Evolutionary conservation across 2,329 filamentous ascomycete genomes (phyloP).

Genomic region (Macrophomina phaseolina): DNA sequence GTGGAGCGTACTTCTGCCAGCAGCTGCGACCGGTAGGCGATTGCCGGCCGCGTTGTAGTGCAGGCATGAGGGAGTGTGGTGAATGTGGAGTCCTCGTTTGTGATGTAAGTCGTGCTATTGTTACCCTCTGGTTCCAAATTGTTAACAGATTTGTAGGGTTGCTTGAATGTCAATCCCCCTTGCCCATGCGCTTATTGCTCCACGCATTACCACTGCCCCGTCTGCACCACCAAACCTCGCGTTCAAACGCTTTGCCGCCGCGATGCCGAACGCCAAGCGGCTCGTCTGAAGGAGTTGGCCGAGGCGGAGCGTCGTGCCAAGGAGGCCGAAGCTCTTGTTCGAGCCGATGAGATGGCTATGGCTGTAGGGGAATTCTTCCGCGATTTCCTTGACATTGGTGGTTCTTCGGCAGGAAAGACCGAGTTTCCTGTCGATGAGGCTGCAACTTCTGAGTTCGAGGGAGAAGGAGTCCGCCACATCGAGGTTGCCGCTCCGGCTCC

Average conservation of each 20-base stretch:
- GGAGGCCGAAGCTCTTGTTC: conserved; percentile 19
- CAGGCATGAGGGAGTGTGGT: conserved; percentile 44
- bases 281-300: conserved; percentile 11
- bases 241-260: conserved; percentile 41
- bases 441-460: conserved; percentile 10
- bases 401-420: not conserved
- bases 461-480: conserved; percentile 5
- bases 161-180: conserved; percentile 36
- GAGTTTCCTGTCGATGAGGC: not conserved
- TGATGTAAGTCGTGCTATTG: conserved; percentile 42
- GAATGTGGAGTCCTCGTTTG: conserved; percentile 49
- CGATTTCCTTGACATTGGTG: conserved; percentile 6
- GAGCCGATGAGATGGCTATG: conserved; percentile 23
- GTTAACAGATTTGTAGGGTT: conserved; percentile 35
- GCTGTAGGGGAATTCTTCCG: conserved; percentile 24
- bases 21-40: conserved; percentile 47
- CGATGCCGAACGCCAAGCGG: conserved; percentile 21
- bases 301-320: conserved; percentile 9
- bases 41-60: conserved; percentile 43
- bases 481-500: conserved; percentile 15
- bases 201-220: conserved; percentile 47
- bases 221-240: conserved; percentile 41
- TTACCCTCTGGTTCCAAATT: not conserved
- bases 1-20: conserved; percentile 50
- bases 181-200: conserved; percentile 49